A percentile compares a stretch with the other conserved stretches of the same genome.
These are phyloP conservation scores for Triticum urartu DNA, from an alignment of 176 grass and related monocot species.

Conservation along the genomic window DNA sequence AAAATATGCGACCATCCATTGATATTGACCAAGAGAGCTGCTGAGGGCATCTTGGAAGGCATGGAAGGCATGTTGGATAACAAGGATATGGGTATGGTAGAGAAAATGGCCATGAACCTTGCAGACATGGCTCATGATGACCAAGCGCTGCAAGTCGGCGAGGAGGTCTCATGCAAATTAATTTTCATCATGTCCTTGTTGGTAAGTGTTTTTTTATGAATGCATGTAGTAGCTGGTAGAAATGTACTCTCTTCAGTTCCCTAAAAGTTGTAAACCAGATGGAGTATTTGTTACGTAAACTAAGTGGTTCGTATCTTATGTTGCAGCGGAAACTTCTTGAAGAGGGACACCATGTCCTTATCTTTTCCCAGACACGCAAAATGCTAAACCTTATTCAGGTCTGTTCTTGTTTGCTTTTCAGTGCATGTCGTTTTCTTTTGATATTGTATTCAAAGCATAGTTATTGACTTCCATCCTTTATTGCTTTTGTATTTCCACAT, in stretches of 20 bases:
- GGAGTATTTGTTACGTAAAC: constrained; percentile 8
- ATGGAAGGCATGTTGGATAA: constrained; percentile 89
- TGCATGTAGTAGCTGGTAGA: constrained; percentile 5
- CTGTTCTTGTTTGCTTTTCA: constrained; percentile 7
- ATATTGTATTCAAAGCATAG: not conserved
- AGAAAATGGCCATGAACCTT: constrained; percentile 81
- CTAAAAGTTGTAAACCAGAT: not conserved
- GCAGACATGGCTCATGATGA: constrained; percentile 72
- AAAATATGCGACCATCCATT: constrained; percentile 98
- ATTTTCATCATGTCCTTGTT: constrained; percentile 83
- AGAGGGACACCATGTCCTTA: constrained; percentile 75
- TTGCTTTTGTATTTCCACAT: not conserved
- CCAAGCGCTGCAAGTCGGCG: constrained; percentile 47
- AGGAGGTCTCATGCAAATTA: constrained; percentile 87
- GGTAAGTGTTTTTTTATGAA: constrained; percentile 47
- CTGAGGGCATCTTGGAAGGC: constrained; percentile 86
- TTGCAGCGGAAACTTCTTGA: constrained; percentile 72
- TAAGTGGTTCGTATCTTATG: constrained; percentile 33
- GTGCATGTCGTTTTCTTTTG: not conserved
- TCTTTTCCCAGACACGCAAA: constrained; percentile 95
- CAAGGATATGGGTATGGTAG: constrained; percentile 67
- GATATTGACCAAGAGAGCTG: constrained; percentile 87
- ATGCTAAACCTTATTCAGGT: constrained; percentile 98
- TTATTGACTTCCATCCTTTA: not conserved
- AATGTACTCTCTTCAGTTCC: not conserved